These are phyloP conservation scores for Waltiozyma sp. DNA, from an alignment of 1,139 yeast species.

Conservation along the genomic window DNA sequence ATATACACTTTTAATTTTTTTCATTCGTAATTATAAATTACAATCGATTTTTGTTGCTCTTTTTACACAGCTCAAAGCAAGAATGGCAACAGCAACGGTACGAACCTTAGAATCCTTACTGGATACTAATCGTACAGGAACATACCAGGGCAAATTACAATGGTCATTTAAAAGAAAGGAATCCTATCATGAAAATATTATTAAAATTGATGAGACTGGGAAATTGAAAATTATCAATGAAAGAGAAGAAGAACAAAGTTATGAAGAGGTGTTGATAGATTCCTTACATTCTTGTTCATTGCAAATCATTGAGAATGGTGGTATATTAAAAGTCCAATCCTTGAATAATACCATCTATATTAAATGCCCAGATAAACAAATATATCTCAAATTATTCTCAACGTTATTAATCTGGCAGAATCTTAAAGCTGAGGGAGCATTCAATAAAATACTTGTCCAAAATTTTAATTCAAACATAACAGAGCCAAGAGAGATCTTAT, in stretches of 20 bases:
- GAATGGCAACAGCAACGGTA: neutral
- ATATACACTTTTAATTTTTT: too few relatives aligned
- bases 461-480: slow-evolving; percentile 15
- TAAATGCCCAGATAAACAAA: slow-evolving; percentile 31
- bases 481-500: slow-evolving; percentile 4
- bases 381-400: slow-evolving; percentile 39
- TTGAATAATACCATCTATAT: slow-evolving; percentile 23
- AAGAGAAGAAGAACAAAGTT: too few relatives aligned
- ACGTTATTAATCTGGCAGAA: slow-evolving; percentile 55
- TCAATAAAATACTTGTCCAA: slow-evolving; percentile 21
- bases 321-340: slow-evolving; percentile 1
- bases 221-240: slow-evolving; percentile 3
- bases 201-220: neutral
- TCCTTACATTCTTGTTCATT: slow-evolving; percentile 27
- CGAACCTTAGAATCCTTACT: neutral
- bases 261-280: slow-evolving; percentile 18
- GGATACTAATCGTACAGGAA: too few relatives aligned
- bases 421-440: slow-evolving; percentile 44
- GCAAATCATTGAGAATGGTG: slow-evolving; percentile 14
- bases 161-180: too few relatives aligned
- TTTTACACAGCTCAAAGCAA: neutral
- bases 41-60: too few relatives aligned
- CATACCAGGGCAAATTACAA: too few relatives aligned
- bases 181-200: neutral
- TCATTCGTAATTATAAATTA: too few relatives aligned